Percentiles rank a stretch among this genome's conserved stretches.
phyloP scores from a whole-genome alignment of 306 rosid species.

The Phaseolus lunatus region DNA sequence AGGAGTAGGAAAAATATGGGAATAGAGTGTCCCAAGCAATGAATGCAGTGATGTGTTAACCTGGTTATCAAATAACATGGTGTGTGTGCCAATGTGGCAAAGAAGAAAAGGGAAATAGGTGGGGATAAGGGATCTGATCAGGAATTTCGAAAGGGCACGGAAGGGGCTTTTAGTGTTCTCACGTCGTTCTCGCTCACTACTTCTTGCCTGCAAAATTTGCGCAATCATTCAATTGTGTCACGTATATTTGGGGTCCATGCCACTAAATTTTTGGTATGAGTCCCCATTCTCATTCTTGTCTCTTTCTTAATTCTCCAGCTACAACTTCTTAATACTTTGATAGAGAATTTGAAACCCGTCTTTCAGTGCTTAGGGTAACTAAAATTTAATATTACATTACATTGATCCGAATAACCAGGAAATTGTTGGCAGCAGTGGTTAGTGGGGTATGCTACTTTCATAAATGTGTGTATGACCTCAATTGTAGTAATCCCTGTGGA shows the following conservation, averaged over 20 bases:
- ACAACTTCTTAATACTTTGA: conserved; percentile 21
- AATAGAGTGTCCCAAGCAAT: background rate
- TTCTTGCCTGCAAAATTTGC: conserved; percentile 40
- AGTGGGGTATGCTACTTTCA: conserved; percentile 7
- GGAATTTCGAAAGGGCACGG: conserved; percentile 19
- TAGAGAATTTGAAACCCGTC: conserved; percentile 4
- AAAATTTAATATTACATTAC: conserved; percentile 1
- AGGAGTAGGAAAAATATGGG: background rate
- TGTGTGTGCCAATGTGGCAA: background rate
- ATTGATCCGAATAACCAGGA: conserved; percentile 42
- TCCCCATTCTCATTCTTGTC: conserved; percentile 29
- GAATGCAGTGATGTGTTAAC: background rate
- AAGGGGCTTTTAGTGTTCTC: conserved; percentile 32
- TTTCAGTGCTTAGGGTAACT: background rate
- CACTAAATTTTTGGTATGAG: conserved; percentile 39
- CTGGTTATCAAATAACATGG: background rate
- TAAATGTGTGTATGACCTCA: background rate
- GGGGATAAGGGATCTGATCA: background rate
- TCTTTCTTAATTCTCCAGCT: conserved; percentile 5
- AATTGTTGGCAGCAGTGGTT: background rate
- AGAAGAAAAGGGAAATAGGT: background rate
- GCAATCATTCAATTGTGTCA: conserved; percentile 38
- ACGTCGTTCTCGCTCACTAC: conserved; percentile 38
- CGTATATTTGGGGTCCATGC: conserved; percentile 42
- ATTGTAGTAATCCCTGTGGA: background rate